phyloP scores from a whole-genome alignment of 2,329 filamentous ascomycete genomes.

The Pseudogymnoascus sp. region DNA sequence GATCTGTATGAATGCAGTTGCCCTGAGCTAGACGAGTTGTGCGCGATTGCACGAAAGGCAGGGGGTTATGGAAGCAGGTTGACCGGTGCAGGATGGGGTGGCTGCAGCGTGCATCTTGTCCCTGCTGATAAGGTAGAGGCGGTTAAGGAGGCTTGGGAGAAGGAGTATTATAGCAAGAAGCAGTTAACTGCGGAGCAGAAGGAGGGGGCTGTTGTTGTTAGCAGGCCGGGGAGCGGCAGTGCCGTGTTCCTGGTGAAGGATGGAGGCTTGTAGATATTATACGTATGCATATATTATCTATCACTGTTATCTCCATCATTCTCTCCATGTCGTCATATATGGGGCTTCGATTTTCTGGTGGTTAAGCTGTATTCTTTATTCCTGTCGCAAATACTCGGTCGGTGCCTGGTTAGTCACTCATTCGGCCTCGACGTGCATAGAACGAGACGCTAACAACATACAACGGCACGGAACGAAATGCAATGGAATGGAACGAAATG shows the following conservation, averaged over 20 bases:
- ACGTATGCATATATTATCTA: neutral
- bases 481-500: neutral
- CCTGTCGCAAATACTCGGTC: no score
- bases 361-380: neutral
- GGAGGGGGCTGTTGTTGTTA: constrained; percentile 75
- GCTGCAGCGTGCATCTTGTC: constrained; percentile 89
- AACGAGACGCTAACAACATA: neutral
- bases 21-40: constrained; percentile 84
- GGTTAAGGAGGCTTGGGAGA: constrained; percentile 68
- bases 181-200: constrained; percentile 60
- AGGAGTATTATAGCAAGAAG: constrained; percentile 68
- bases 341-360: neutral
- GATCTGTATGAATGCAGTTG: constrained; percentile 88
- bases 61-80: constrained; percentile 79
- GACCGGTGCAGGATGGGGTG: constrained; percentile 94
- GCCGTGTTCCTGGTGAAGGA: constrained; percentile 38
- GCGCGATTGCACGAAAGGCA: constrained; percentile 64
- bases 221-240: constrained; percentile 71
- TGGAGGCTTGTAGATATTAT: neutral
- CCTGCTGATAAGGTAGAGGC: constrained; percentile 71
- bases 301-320: neutral
- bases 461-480: neutral
- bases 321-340: neutral
- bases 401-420: neutral
- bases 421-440: neutral